Conservation (phyloP, 371 early-diverging fungal genomes). For the Rhizopus delemar region DNA sequence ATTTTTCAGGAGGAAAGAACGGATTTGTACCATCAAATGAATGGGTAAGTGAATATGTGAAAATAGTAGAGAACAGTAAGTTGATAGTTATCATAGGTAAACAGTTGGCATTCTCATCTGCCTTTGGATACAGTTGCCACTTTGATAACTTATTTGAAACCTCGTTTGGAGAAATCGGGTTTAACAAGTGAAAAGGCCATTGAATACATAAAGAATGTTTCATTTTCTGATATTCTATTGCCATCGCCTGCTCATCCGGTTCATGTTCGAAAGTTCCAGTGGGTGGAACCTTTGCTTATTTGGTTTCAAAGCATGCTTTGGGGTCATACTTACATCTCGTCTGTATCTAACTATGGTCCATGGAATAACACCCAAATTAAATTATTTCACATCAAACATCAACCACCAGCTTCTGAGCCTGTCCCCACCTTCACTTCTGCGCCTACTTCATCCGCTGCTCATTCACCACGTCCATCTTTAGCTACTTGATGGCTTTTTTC, state of each 20-base stretch:
- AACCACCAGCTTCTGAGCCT: not conserved
- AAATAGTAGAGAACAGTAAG: not conserved
- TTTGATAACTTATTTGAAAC: slow-evolving; percentile 23
- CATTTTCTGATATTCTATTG: slow-evolving; percentile 6
- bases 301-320: slow-evolving; percentile 71
- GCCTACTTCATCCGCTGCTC: not conserved
- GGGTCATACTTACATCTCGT: slow-evolving; percentile 65
- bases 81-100: slow-evolving; percentile 11
- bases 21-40: slow-evolving; percentile 51
- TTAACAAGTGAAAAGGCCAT: slow-evolving; percentile 10
- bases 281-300: slow-evolving; percentile 61
- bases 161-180: slow-evolving; percentile 20
- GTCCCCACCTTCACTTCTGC: not conserved
- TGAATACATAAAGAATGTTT: slow-evolving; percentile 4
- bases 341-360: slow-evolving; percentile 55
- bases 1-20: slow-evolving; percentile 41
- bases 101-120: slow-evolving; percentile 34
- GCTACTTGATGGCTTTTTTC: not conserved
- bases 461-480: not conserved
- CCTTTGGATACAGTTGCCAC: slow-evolving; percentile 25
- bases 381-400: slow-evolving; percentile 58
- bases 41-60: slow-evolving; percentile 30
- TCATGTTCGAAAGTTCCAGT: slow-evolving; percentile 53
- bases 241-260: slow-evolving; percentile 31
- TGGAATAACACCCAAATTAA: slow-evolving; percentile 67